Evolutionary conservation across 805 yeast genomes (phyloP), one percentile per base, ranked within the genome.

Genomic region (Blastobotrys americana): DNA sequence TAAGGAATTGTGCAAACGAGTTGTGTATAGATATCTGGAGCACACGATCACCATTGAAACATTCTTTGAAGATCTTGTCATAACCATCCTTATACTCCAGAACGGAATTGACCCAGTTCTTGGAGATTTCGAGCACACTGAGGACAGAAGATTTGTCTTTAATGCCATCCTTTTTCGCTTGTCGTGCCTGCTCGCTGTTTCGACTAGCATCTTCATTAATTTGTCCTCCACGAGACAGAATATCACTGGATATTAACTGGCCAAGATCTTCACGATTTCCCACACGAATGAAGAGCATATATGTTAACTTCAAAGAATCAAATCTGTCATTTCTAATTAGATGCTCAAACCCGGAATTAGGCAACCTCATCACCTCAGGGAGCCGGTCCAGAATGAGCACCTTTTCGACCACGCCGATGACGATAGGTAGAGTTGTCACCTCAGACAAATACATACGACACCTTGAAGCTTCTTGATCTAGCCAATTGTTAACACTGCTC

Each of bases 31-130:
- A 68, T 49, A 74, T 77, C 42, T 72, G 74, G 28, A 83, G 51
- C n/a, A 28, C 43, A 2, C 66, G 60, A 53, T 82, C 77, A 37
- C 65, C 69, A 2, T 65, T 66, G 51, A 81, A 78, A 2, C 83
- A 67, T 4, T 61, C 58, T 19, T 66, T 63, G 22, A 78, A 61
- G 2, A 88, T 66, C 2, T 38, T 23, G 31, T 72, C 74, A 53
- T 76, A 77, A 46, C 76, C 76, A 3, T 64, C 66, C 51, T 75
- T 80, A 46, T 77, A 64, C 8, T 58, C 61, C 8, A 84, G 58
- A 2, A 84, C 70, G 22, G 73, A 68, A 37, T 75, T 75, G 6
- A 84, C 73, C 90, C 94, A 88, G 43, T 70, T 68, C 2, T 76
- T 69, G 0, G 95, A 93, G 52, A 73, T 74, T 41, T 68, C 65